Percentiles rank a stretch among this genome's conserved stretches.
Evolutionary conservation across 176 grass and related monocot genomes (phyloP).

Genomic region (Phoenix dactylifera): DNA sequence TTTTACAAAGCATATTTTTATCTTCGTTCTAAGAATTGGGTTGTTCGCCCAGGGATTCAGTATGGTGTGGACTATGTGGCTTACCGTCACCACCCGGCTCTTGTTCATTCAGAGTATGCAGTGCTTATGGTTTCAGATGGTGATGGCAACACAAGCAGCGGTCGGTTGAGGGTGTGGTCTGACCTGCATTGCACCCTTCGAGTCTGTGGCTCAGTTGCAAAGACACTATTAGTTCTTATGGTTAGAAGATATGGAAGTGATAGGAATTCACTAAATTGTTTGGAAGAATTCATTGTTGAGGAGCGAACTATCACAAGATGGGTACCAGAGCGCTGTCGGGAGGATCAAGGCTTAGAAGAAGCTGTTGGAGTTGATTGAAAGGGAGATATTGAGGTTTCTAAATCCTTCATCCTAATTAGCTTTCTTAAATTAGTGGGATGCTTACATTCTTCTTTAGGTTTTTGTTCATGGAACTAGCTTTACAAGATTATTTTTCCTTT

Average conservation of each 20-base stretch:
- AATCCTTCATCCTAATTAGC: too few species aligned
- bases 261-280: constrained; percentile 27
- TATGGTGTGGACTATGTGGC: constrained; percentile 62
- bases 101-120: constrained; percentile 69
- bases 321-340: constrained; percentile 42
- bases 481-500: constrained; percentile 52
- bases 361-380: background rate
- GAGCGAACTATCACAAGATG: constrained; percentile 48
- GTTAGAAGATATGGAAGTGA: constrained; percentile 9
- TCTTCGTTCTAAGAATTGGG: constrained; percentile 66
- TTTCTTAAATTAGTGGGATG: too few species aligned
- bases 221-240: constrained; percentile 50
- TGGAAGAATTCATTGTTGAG: constrained; percentile 36
- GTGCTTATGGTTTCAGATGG: constrained; percentile 40
- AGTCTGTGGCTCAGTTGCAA: constrained; percentile 53
- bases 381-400: too few species aligned
- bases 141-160: background rate
- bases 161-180: constrained; percentile 38
- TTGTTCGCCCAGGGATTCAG: constrained; percentile 35
- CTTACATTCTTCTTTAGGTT: too few species aligned
- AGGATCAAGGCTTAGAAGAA: constrained; percentile 4
- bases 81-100: constrained; percentile 61
- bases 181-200: constrained; percentile 42
- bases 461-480: constrained; percentile 9
- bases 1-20: constrained; percentile 54